These are phyloP conservation scores for Phytophthora cryptogea DNA, from an alignment of 352 stramenopile genomes.

Conservation along the genomic window DNA sequence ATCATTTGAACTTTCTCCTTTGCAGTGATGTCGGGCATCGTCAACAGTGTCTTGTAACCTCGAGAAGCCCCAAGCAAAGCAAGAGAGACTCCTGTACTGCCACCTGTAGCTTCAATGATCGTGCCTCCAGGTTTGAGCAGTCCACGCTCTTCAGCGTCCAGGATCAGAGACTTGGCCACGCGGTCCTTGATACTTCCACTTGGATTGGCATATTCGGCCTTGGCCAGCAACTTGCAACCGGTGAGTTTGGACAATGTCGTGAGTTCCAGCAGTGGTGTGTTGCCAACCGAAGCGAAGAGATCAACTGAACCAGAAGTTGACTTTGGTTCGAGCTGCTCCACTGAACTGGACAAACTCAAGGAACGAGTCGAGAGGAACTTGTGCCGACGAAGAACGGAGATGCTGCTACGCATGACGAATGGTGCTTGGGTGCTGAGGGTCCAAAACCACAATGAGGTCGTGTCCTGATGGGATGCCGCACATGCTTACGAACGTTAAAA, in stretches of 20 bases:
- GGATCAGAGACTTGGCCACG: constrained; percentile 92
- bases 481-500: constrained; percentile 16
- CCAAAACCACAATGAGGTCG: constrained; percentile 18
- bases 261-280: constrained; percentile 78
- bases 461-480: constrained; percentile 26
- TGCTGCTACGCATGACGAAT: constrained; percentile 17
- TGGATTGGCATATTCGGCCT: constrained; percentile 90
- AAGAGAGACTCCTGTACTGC: constrained; percentile 93
- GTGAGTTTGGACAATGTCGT: constrained; percentile 69
- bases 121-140: constrained; percentile 72
- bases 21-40: constrained; percentile 72
- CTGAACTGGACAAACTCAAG: constrained; percentile 12
- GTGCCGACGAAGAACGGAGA: constrained; percentile 14
- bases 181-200: constrained; percentile 95
- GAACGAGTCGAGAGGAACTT: constrained; percentile 6
- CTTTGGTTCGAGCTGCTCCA: neutral
- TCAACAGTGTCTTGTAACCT: constrained; percentile 85
- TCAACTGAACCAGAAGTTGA: constrained; percentile 44
- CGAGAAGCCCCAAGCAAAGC: constrained; percentile 86
- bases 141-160: constrained; percentile 88
- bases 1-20: constrained; percentile 83
- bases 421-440: constrained; percentile 6
- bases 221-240: constrained; percentile 76
- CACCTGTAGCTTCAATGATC: constrained; percentile 84
- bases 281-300: constrained; percentile 69